phyloP scores from a whole-genome alignment of 1,284 basidiomycete species.

The Wolfiporia cocos region DNA sequence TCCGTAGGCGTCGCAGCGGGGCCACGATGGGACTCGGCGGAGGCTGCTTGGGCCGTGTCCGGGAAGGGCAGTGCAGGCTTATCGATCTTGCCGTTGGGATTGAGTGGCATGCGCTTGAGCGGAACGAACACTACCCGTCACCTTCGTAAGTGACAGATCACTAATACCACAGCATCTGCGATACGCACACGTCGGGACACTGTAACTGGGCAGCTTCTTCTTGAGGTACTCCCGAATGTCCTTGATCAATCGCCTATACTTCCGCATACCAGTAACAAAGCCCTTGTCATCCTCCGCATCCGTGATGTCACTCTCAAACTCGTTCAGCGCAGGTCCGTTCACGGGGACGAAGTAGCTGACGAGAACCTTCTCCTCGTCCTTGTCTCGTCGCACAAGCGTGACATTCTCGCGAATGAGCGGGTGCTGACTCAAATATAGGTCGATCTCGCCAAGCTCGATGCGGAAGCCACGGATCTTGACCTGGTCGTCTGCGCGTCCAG shows the following conservation, averaged over 20 bases:
- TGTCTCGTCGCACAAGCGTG: slow-evolving; percentile 94
- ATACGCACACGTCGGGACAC: slow-evolving; percentile 75
- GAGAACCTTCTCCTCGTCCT: slow-evolving; percentile 99
- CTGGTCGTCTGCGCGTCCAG: slow-evolving; percentile 96
- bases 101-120: slow-evolving; percentile 92
- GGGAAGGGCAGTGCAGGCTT: slow-evolving; percentile 99
- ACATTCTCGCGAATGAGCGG: slow-evolving; percentile 95
- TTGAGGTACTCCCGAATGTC: slow-evolving; percentile 95
- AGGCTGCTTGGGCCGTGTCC: slow-evolving; percentile 79
- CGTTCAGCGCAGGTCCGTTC: slow-evolving; percentile 64
- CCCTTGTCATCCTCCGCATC: slow-evolving; percentile 57
- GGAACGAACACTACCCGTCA: slow-evolving; percentile 99
- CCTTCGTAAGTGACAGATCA: slow-evolving; percentile 10
- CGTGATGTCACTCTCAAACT: slow-evolving; percentile 66
- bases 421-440: slow-evolving; percentile 93
- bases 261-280: slow-evolving; percentile 69
- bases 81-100: slow-evolving; percentile 99
- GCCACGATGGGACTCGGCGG: slow-evolving; percentile 23
- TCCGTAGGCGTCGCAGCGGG: slow-evolving; percentile 66
- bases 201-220: slow-evolving; percentile 94
- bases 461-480: slow-evolving; percentile 99
- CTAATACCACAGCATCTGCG: slow-evolving; percentile 1
- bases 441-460: slow-evolving; percentile 98
- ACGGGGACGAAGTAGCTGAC: slow-evolving; percentile 98
- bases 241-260: slow-evolving; percentile 87